Base-by-base conservation (phyloP, 345 rosid species). In the Erodium maritimum region DNA sequence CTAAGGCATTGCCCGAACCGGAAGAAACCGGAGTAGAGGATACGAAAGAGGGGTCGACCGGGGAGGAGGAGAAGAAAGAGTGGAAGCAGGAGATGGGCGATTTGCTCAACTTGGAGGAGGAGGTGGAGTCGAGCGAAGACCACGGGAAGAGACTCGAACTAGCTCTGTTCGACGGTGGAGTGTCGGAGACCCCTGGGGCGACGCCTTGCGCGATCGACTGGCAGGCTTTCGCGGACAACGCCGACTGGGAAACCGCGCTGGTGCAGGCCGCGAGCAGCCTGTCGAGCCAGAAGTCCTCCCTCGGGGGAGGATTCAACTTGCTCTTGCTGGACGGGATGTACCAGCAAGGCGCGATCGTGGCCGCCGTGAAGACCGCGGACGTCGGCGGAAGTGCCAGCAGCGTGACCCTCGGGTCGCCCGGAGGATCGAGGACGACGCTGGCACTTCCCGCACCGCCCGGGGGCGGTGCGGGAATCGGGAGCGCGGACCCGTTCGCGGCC, bases 301-400 rank as follows among this genome's bases (percentile, higher is more conserved):
- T 80, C 24, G 78, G 63, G 0, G 87, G 90, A 5, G 90, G 87
- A 4, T 71, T 84, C 22, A 81, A 81, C 57, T 58, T 37, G 71
- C 22, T 75, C 57, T 25, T 78, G 52, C 73, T 85, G 3, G 77
- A 82, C n/a, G 80, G 85, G 4, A 80, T 85, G 87, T 82, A 82
- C 58, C 83, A 93, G 66, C 95, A 83, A 63, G 99, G 95, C 70
- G 73, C 63, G 17, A 89, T 82, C 62, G 77, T 80, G 69, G 90
- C 88, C 55, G 87, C 80, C 12, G 75, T 77, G 23, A 71, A 77
- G 62, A 61, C 77, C 69, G 75, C 74, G 0, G 91, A 86, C 53
- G 73, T 74, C 19, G 64, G 65, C n/a, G 93, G 85, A 18, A 89
- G 95, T 52, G 85, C 91, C 51, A 83, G 93, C 73, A 87, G 96